A percentile compares a stretch with the other conserved stretches of the same genome.
Conservation (phyloP, 768 basidiomycete species). For the Russula olivacea region DNA sequence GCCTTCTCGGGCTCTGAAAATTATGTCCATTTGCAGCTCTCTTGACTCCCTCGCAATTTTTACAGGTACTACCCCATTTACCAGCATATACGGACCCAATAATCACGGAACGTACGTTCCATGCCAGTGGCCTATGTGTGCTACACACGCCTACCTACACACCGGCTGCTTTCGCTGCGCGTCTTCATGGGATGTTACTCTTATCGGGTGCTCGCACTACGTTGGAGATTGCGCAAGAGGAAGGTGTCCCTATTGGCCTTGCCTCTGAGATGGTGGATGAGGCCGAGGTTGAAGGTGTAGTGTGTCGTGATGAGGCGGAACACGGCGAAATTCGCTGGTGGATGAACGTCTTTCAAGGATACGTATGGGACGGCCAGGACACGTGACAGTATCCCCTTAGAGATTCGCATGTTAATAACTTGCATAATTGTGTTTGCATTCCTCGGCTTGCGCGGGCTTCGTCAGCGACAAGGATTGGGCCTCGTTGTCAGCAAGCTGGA, state of each 20-base stretch:
- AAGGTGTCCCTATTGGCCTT: slow-evolving; percentile 67
- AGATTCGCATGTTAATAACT: background rate
- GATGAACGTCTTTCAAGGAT: slow-evolving; percentile 58
- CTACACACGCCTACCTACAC: slow-evolving; percentile 80
- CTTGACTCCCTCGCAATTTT: slow-evolving; percentile 81
- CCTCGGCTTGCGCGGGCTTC: background rate
- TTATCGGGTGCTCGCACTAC: slow-evolving; percentile 41
- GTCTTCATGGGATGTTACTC: slow-evolving; percentile 50
- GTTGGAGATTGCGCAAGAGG: slow-evolving; percentile 64
- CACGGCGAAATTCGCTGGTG: slow-evolving; percentile 68
- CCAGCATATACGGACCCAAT: slow-evolving; percentile 58
- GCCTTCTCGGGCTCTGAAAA: slow-evolving; percentile 3
- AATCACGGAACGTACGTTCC: slow-evolving; percentile 61
- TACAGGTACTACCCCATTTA: slow-evolving; percentile 67
- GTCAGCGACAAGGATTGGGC: background rate
- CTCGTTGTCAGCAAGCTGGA: background rate
- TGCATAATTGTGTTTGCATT: background rate
- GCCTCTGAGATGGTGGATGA: slow-evolving; percentile 71
- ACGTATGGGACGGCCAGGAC: slow-evolving; percentile 67
- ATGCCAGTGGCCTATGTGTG: slow-evolving; percentile 65
- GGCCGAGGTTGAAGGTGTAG: slow-evolving; percentile 61
- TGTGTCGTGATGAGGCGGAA: slow-evolving; percentile 75
- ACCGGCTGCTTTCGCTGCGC: slow-evolving; percentile 57
- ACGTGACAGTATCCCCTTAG: background rate
- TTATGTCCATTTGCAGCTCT: slow-evolving; percentile 49